Evolutionary conservation across 169 alveolate genomes (phyloP).

Genomic region (Condylostoma magnum): DNA sequence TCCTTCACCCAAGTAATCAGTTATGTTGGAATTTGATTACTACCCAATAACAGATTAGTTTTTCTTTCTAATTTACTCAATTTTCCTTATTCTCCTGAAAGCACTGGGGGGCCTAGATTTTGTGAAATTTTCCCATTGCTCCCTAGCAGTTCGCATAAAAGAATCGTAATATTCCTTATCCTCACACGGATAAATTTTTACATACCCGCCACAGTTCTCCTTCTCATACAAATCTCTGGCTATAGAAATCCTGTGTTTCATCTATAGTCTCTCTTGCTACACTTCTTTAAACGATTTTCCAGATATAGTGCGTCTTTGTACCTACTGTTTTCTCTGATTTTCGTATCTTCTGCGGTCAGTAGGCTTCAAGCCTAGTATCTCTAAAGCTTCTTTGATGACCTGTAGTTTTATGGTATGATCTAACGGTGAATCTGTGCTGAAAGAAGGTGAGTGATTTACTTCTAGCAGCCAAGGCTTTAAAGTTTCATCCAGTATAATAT

Average conservation of each 20-base stretch:
- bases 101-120: too few relatives aligned
- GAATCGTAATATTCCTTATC: not conserved
- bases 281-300: constrained; percentile 23
- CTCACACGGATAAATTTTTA: constrained; percentile 75
- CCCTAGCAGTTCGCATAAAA: constrained; percentile 10
- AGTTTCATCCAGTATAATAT: constrained; percentile 61
- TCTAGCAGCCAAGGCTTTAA: constrained; percentile 66
- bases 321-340: constrained; percentile 12
- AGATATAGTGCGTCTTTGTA: constrained; percentile 25
- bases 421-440: constrained; percentile 69
- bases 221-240: constrained; percentile 67
- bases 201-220: constrained; percentile 79
- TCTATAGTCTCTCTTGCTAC: constrained; percentile 26
- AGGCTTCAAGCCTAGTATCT: constrained; percentile 25
- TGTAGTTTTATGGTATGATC: constrained; percentile 24
- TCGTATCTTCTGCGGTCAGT: constrained; percentile 27
- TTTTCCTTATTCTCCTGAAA: too few relatives aligned
- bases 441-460: constrained; percentile 69
- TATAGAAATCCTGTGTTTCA: constrained; percentile 30
- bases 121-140: too few relatives aligned
- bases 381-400: constrained; percentile 14
- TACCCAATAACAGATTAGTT: too few relatives aligned
- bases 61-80: too few relatives aligned
- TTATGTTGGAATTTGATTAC: too few relatives aligned
- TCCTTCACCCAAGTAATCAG: too few relatives aligned